Evolutionary conservation across 2,329 filamentous ascomycete genomes (phyloP), one percentile per base, ranked within the genome.

Genomic region (Huntiella decipiens): DNA sequence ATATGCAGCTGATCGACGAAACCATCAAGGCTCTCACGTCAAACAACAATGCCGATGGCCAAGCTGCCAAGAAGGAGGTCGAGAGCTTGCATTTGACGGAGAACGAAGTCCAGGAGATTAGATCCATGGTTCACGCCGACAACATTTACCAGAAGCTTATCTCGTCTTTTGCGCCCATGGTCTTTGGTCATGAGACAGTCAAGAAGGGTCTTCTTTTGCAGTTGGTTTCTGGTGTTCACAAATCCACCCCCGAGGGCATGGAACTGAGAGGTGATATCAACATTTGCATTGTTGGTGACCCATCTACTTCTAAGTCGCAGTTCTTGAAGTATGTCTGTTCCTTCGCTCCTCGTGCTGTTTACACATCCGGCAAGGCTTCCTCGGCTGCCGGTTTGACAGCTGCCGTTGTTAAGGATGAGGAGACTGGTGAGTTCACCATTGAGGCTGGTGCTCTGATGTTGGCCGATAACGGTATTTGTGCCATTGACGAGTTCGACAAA

Each of bases 401-500:
- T 3, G 88, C 91, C 0, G 91, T 98, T 1, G 79, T 96, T 51
- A 98, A 96, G 61, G 91, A 98, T 56, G 87, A 96, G 58, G 91
- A 98, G 64, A 98, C 91, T 15, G 91, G 91, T 53, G 91, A 98
- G 58, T 95, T 95, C 60, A 98, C 91, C 11, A 98, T 98, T 54
- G 91, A 98, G 65, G 91, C 91, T 5, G 91, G 91, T 65, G 91
- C 91, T 10, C 75, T 98, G 48, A 96, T 98, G 91, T 68, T 98
- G 51, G 91, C 91, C 16, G 80, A 96, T 57, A 95, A 94, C 54
- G 91, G 91, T 45, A 92, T 96, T 55, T 98, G 91, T 62, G 87
- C 86, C 50, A 98, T 98, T 59, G 91, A 98, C 58, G 91, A 98
- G 60, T 98, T 98, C 55, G 91, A 98, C 74, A 98, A 98, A 67